These are phyloP conservation scores for Cubamyces sp. DNA, from an alignment of 768 basidiomycete genomes.

Conservation along the genomic window DNA sequence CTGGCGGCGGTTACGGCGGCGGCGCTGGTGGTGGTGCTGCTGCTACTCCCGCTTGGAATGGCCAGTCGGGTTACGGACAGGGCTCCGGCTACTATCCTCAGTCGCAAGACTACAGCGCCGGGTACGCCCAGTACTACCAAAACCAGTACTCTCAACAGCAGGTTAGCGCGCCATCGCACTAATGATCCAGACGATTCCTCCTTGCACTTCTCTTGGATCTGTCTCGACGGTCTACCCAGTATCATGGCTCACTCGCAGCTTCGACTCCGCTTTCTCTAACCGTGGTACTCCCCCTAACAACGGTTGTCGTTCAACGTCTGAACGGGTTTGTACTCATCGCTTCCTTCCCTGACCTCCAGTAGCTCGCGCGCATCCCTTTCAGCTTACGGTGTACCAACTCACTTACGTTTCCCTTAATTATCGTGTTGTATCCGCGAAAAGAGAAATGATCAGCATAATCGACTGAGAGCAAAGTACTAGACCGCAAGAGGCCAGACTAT, in stretches of 20 bases:
- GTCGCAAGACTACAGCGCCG: constrained; percentile 72
- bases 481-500: too few species aligned
- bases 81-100: constrained; percentile 45
- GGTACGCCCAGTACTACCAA: constrained; percentile 88
- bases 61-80: constrained; percentile 43
- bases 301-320: neutral
- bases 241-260: neutral
- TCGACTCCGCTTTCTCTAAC: constrained; percentile 5
- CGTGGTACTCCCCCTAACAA: too few species aligned
- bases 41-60: constrained; percentile 21
- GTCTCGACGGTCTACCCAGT: constrained; percentile 18
- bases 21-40: constrained; percentile 2
- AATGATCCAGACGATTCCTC: constrained; percentile 22
- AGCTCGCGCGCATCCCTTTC: neutral
- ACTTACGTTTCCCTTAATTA: constrained; percentile 20
- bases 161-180: constrained; percentile 48
- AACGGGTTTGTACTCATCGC: constrained; percentile 26
- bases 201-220: constrained; percentile 20
- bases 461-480: neutral
- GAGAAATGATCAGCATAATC: neutral
- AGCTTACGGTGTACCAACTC: constrained; percentile 15
- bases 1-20: constrained; percentile 25
- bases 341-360: constrained; percentile 12
- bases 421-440: constrained; percentile 20
- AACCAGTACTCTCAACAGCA: constrained; percentile 84